Conservation (phyloP, 164 flowering plant genomes). For the Nelumbo lutea region DNA sequence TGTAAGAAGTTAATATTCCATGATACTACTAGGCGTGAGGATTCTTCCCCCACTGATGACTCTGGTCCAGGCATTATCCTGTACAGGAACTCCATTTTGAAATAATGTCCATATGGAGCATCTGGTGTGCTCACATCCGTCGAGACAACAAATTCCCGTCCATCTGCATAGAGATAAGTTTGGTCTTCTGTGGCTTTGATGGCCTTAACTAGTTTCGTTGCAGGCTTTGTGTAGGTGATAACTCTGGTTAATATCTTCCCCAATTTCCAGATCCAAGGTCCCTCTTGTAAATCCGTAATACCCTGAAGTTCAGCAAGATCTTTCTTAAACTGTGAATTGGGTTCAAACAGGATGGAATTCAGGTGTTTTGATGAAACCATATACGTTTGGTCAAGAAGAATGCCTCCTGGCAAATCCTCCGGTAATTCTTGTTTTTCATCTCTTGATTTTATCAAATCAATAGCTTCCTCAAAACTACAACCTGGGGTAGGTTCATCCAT, state of each 20-base stretch:
- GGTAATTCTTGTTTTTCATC: conserved; percentile 45
- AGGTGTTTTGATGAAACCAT: conserved; percentile 38
- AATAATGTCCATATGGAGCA: conserved; percentile 71
- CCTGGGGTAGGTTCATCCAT: conserved; percentile 25
- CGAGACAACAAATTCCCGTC: conserved; percentile 47
- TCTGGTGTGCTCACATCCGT: conserved; percentile 65
- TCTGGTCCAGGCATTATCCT: conserved; percentile 54
- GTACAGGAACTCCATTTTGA: conserved; percentile 63
- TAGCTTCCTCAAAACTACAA: conserved; percentile 51
- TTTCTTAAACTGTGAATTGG: conserved; percentile 57
- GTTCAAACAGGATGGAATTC: conserved; percentile 52
- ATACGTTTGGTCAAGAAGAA: conserved; percentile 59
- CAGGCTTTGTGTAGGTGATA: conserved; percentile 58
- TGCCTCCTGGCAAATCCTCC: conserved; percentile 55
- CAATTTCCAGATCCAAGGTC: conserved; percentile 60
- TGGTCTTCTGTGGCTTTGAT: conserved; percentile 72
- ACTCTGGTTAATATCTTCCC: conserved; percentile 44
- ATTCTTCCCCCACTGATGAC: conserved; percentile 52
- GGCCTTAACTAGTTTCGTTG: conserved; percentile 69
- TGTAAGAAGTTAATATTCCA: conserved; percentile 67
- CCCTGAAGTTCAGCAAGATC: conserved; percentile 59
- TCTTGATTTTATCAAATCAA: conserved; percentile 40
- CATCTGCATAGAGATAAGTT: conserved; percentile 52
- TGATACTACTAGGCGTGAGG: conserved; percentile 53
- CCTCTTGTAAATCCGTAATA: conserved; percentile 53